Base-by-base conservation (phyloP, 352 stramenopile genomes). In the Saprolegnia parasitica region DNA sequence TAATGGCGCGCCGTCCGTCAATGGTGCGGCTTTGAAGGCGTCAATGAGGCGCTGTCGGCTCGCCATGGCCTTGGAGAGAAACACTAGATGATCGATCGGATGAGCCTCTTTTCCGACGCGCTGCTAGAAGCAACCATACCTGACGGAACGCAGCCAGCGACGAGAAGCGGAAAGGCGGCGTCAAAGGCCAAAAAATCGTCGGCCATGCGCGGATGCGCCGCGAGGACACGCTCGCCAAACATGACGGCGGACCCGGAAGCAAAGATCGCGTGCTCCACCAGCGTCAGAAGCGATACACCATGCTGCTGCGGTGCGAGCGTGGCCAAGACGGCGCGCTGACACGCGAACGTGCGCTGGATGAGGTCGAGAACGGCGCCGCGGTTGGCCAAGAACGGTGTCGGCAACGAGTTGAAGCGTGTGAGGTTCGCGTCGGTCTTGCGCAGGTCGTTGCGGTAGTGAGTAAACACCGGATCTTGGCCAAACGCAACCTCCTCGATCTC, bases 211-310 rank as follows among this genome's bases (percentile, higher is more conserved):
- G 56, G 56, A 21, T 40, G 47, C 24, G 18, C 18, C 6, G 47
- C 56, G 18, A 65, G 32, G 37, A 65, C 15, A 2, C 32, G 20
- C 13, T 65, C 56, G 20, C 56, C 56, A 16, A 65, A 35, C 32
- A 65, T 32, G 18, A 52, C 56, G 23, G 32, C 32, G 4, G 56
- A 37, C 18, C 56, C 56, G 3, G 56, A 49, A 4, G 47, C 40
- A 40, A 65, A 65, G 37, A 65, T 65, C 9, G 32, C 21, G 11
- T 32, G 56, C n/a, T 65, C 8, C 18, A 65, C 56, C 32, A 65
- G 50, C 35, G 24, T 21, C 29, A 65, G 20, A 13, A 65, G 37
- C n/a, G 56, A 65, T 10, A 54, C 11, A 20, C 32, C 18, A 15
- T 29, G 35, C 4, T 16, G 4, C 5, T 35, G 29, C 4, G 23